phyloP scores from a whole-genome alignment of 495 filamentous ascomycete genomes.

The Physcia stellaris region DNA sequence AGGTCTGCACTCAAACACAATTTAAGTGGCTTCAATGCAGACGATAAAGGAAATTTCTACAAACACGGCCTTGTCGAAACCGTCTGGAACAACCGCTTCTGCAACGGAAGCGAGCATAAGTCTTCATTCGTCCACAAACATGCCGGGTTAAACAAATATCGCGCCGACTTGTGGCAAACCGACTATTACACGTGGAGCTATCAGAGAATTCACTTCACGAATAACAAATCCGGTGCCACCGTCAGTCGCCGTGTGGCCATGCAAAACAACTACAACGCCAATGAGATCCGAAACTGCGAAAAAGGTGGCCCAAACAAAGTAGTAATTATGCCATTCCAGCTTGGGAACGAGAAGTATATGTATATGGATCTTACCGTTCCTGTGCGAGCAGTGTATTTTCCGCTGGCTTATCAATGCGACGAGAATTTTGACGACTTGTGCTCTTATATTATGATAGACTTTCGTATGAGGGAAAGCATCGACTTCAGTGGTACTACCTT shows the following conservation, averaged over 20 bases:
- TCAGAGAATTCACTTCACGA: not conserved
- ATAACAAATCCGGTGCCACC: not conserved
- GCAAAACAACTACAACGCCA: not conserved
- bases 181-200: not conserved
- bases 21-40: not conserved
- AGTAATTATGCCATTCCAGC: not conserved
- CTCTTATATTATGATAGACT: not conserved
- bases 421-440: not conserved
- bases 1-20: not conserved
- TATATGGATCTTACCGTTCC: not conserved
- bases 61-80: not conserved
- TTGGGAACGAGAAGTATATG: not conserved
- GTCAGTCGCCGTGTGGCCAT: not conserved
- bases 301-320: not conserved
- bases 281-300: not conserved
- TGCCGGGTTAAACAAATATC: not conserved
- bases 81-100: not conserved
- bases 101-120: not conserved
- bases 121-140: not conserved
- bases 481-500: not conserved
- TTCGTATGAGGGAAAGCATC: not conserved
- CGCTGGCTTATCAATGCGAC: not conserved
- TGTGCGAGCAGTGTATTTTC: constrained; percentile 1
- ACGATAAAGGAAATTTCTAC: not conserved
- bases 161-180: not conserved